Percentiles rank a stretch among this genome's conserved stretches.
Conservation (phyloP, 176 grass and related monocot genomes). For the Hordeum marinum region DNA sequence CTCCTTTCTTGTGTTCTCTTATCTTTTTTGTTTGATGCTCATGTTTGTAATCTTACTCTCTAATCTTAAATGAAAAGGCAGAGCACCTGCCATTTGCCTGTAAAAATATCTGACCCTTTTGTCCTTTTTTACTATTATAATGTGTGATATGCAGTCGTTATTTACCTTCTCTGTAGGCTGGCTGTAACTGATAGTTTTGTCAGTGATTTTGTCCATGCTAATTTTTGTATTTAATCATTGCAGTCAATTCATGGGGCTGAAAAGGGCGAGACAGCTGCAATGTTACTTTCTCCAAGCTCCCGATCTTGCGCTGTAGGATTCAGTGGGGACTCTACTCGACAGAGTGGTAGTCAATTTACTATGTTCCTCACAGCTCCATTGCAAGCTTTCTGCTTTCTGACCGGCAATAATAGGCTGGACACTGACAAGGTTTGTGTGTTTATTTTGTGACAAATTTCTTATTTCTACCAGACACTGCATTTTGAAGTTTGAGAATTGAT, state of each 20-base stretch:
- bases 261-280: conserved; percentile 80
- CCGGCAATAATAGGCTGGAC: conserved; percentile 54
- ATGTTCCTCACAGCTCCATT: conserved; percentile 93
- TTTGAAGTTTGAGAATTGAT: conserved; percentile 14
- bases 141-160: not conserved
- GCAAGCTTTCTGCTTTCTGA: conserved; percentile 86
- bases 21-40: not conserved
- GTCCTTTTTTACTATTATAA: not conserved
- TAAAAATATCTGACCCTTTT: not conserved
- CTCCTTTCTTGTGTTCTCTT: not conserved
- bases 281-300: conserved; percentile 73
- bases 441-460: not conserved
- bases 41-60: not conserved
- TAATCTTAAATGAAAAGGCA: not conserved
- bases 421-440: conserved; percentile 50
- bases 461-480: conserved; percentile 8
- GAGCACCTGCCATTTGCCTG: not conserved
- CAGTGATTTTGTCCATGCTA: not conserved
- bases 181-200: not conserved
- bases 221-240: conserved; percentile 1
- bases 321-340: conserved; percentile 50
- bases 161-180: not conserved
- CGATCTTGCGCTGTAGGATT: conserved; percentile 39
- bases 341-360: conserved; percentile 84
- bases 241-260: conserved; percentile 78